Conservation (phyloP, 257 asterid species). For the Plantago major region DNA sequence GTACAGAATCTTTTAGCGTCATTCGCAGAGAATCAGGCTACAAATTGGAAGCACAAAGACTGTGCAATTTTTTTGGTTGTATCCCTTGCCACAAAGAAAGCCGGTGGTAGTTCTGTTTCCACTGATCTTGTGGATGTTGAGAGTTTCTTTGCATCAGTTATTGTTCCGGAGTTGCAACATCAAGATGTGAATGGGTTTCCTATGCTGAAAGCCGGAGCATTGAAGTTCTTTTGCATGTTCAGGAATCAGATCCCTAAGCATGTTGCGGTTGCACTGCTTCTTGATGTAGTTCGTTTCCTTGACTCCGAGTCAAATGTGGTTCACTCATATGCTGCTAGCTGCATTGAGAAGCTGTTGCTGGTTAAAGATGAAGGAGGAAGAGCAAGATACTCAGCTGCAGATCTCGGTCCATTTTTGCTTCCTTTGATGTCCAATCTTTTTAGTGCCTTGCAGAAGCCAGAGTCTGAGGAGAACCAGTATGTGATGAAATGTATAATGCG, state of each 20-base stretch:
- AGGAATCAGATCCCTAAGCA: slow-evolving; percentile 73
- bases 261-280: slow-evolving; percentile 63
- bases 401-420: slow-evolving; percentile 63
- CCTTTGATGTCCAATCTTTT: slow-evolving; percentile 75
- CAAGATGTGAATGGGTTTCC: slow-evolving; percentile 73
- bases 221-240: slow-evolving; percentile 89
- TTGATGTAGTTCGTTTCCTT: slow-evolving; percentile 76
- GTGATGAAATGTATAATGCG: slow-evolving; percentile 96
- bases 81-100: slow-evolving; percentile 82
- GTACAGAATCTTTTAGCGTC: slow-evolving; percentile 59
- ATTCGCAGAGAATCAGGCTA: slow-evolving; percentile 62
- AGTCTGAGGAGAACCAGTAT: slow-evolving; percentile 95
- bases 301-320: slow-evolving; percentile 77
- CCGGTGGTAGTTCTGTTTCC: slow-evolving; percentile 68
- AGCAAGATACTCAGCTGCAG: slow-evolving; percentile 68
- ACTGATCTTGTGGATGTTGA: slow-evolving; percentile 88
- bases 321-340: slow-evolving; percentile 94
- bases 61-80: slow-evolving; percentile 89
- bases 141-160: slow-evolving; percentile 70
- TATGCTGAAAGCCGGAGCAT: slow-evolving; percentile 85
- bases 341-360: slow-evolving; percentile 85
- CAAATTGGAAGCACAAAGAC: slow-evolving; percentile 92
- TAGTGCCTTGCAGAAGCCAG: slow-evolving; percentile 75
- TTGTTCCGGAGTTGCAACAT: slow-evolving; percentile 83
- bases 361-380: slow-evolving; percentile 77